Conservation (phyloP, 108 stramenopile species). For the Cylindrotheca closterium region DNA sequence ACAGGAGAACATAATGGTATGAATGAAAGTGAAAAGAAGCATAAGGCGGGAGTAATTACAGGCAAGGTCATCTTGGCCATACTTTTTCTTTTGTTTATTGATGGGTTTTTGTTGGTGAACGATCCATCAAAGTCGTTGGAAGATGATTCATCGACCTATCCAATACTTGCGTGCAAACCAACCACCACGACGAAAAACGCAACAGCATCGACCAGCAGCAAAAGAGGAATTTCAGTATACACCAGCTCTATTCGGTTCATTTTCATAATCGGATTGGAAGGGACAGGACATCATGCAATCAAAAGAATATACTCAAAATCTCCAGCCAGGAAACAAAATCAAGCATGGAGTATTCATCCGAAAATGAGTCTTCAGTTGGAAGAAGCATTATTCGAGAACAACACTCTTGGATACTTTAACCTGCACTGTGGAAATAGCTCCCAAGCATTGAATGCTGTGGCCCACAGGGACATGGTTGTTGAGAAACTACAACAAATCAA, state of each 20-base stretch:
- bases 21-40: too few relatives aligned
- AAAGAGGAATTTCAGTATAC: too few relatives aligned
- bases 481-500: neutral
- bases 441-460: neutral
- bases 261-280: slow-evolving; percentile 26
- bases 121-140: too few relatives aligned
- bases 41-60: too few relatives aligned
- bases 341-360: neutral
- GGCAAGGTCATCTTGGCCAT: too few relatives aligned
- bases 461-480: neutral
- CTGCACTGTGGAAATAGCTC: slow-evolving; percentile 7
- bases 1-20: too few relatives aligned
- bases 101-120: too few relatives aligned
- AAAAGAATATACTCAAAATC: slow-evolving; percentile 2
- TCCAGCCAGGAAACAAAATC: neutral
- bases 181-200: too few relatives aligned
- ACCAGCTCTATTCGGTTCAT: slow-evolving; percentile 23
- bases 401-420: neutral
- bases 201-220: too few relatives aligned
- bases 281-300: slow-evolving; percentile 30
- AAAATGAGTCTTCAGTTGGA: neutral
- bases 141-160: too few relatives aligned
- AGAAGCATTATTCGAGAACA: neutral
- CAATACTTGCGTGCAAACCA: too few relatives aligned
- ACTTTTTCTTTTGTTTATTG: too few relatives aligned